Conservation (phyloP, 352 stramenopile genomes). For the Blastocystis sp. region DNA sequence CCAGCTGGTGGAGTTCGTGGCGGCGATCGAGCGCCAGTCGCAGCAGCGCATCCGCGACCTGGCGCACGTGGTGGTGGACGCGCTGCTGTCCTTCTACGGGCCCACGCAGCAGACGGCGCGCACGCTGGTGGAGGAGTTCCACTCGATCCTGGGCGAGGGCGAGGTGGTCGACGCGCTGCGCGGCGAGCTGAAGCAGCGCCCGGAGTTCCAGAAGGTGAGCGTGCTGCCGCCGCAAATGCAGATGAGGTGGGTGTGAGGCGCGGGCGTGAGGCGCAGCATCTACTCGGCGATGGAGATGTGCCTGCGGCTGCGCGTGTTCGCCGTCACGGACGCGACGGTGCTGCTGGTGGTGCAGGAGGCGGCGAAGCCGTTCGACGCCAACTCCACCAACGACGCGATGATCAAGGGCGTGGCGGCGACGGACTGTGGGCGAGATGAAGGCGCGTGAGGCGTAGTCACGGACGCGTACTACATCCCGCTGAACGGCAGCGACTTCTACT, state of each 20-base stretch:
- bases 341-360: slow-evolving; percentile 28
- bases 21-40: not conserved
- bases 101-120: not conserved
- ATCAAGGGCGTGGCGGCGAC: slow-evolving; percentile 15
- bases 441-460: not conserved
- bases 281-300: slow-evolving; percentile 36
- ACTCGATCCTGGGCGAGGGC: not conserved
- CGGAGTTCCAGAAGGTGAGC: slow-evolving; percentile 20
- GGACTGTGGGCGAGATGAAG: not conserved
- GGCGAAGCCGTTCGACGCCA: slow-evolving; percentile 14
- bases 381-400: slow-evolving; percentile 7
- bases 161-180: not conserved
- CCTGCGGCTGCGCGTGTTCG: slow-evolving; percentile 38
- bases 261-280: not conserved
- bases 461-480: slow-evolving; percentile 44
- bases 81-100: slow-evolving; percentile 40
- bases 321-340: slow-evolving; percentile 7
- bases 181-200: not conserved
- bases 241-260: not conserved
- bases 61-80: not conserved
- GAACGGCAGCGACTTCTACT: slow-evolving; percentile 41
- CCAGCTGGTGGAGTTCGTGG: not conserved
- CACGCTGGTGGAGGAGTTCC: not conserved
- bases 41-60: not conserved
- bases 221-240: slow-evolving; percentile 29